Conservation (phyloP, 2,329 filamentous ascomycete genomes). For the Colletotrichum plurivorum region DNA sequence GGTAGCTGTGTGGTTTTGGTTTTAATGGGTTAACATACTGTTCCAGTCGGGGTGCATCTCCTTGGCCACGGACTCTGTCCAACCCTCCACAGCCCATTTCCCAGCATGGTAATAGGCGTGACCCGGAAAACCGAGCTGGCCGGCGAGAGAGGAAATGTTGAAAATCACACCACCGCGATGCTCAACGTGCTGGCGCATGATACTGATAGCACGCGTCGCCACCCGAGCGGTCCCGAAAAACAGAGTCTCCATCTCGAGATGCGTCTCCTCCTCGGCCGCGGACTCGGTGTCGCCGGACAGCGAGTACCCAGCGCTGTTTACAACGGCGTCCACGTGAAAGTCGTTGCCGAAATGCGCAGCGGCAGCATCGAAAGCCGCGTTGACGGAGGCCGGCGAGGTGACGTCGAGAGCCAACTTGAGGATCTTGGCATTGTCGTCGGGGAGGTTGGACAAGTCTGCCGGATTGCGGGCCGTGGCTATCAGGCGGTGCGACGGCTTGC, state of each 20-base stretch:
- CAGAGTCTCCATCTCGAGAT: slow-evolving; percentile 56
- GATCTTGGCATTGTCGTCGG: slow-evolving; percentile 49
- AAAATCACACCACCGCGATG: slow-evolving; percentile 44
- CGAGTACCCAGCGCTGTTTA: slow-evolving; percentile 51
- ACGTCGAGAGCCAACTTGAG: slow-evolving; percentile 65
- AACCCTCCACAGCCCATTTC: slow-evolving; percentile 46
- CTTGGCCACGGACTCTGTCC: slow-evolving; percentile 42
- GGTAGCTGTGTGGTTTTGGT: too few relatives aligned
- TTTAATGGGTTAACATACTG: slow-evolving; percentile 21
- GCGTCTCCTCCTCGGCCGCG: slow-evolving; percentile 40
- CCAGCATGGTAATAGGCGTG: slow-evolving; percentile 44
- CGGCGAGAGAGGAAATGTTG: slow-evolving; percentile 43
- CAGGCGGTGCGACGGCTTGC: slow-evolving; percentile 54
- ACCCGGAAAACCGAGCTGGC: slow-evolving; percentile 41
- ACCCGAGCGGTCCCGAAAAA: slow-evolving; percentile 60
- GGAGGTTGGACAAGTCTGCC: slow-evolving; percentile 56
- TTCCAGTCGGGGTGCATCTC: slow-evolving; percentile 45
- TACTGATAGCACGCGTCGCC: slow-evolving; percentile 52
- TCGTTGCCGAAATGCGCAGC: slow-evolving; percentile 50
- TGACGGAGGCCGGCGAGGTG: slow-evolving; percentile 54
- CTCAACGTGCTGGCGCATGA: slow-evolving; percentile 52
- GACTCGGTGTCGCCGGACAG: slow-evolving; percentile 50
- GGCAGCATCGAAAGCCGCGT: slow-evolving; percentile 50
- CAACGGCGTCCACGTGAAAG: slow-evolving; percentile 49
- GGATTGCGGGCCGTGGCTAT: slow-evolving; percentile 64